Base-by-base conservation (phyloP, 176 grass and related monocot species). In the Carex parvula region DNA sequence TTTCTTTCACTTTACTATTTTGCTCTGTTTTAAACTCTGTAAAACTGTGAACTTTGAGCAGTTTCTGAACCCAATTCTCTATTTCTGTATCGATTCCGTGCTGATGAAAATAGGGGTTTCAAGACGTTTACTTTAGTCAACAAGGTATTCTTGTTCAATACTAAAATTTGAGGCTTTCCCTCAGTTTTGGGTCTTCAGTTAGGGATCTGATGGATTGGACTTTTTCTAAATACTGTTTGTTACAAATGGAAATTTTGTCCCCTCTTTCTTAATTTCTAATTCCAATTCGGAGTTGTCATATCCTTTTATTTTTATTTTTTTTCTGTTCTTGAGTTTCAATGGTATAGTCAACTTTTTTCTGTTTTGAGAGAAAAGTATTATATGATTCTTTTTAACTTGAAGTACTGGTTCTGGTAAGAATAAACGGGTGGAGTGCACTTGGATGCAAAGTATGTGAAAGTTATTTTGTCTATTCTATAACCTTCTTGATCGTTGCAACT, bases 51-150 rank as follows among this genome's bases (percentile, higher is more conserved):
- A 65, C 10, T 65, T 32, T 32, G 66, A 46, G 69, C 39, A 20
- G 39, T 72, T 73, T 50, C 70, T 73, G 70, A 48, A 73, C 46
- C 18, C 7, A n/a, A 48, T 73, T 73, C 70, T 50, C 18, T 73
- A 41, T 44, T 71, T 67, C 64, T 46, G 33, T 33, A 20, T 71
- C 2, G 17, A 73, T 73, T 41, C 10, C 50, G 42, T 73, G 41
- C 37, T 73, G 18, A 73, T 73, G 70, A 17, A 46, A 21, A 71
- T 50, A 46, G 18, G 35, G 68, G 68, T 20, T 71, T 71, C 9
- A 46, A 20, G 8, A 71, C 17, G 4, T 64, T 64, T 71, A 71
- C 37, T 71, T 46, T 17, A 10, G 68, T 21, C 18, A 71, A 71
- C 68, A 44, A 46, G 70, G 29, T 18, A 50, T 71, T 46, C 37